phyloP scores from a whole-genome alignment of 2,329 filamentous ascomycete genomes.

The Emmonsiellopsis sp. region DNA sequence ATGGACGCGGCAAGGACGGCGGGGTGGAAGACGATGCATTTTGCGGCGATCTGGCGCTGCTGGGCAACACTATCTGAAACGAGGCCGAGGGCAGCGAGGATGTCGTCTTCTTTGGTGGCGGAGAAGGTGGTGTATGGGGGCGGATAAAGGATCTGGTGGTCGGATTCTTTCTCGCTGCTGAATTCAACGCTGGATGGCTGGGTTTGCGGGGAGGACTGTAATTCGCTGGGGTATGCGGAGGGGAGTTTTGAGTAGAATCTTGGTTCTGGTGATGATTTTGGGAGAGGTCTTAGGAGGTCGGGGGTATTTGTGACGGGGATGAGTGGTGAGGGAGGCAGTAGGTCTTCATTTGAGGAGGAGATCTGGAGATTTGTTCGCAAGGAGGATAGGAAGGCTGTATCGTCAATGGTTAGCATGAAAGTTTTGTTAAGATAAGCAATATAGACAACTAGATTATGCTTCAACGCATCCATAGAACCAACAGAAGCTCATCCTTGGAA shows the following conservation, averaged over 20 bases:
- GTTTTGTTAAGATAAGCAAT: background rate
- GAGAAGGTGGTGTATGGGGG: conserved; percentile 26
- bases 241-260: background rate
- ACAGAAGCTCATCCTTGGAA: background rate
- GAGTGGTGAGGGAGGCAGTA: conserved; percentile 43
- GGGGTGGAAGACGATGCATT: conserved; percentile 55
- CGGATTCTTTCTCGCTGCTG: conserved; percentile 8
- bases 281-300: conserved; percentile 46
- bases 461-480: conserved; percentile 6
- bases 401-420: background rate
- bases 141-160: conserved; percentile 15
- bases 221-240: background rate
- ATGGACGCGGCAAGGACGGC: conserved; percentile 35
- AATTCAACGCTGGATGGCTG: background rate
- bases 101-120: conserved; percentile 46
- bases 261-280: conserved; percentile 18
- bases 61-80: conserved; percentile 76
- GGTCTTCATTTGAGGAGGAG: conserved; percentile 25
- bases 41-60: conserved; percentile 62
- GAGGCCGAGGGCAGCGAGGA: conserved; percentile 59
- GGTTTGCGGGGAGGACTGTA: background rate
- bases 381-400: conserved; percentile 75
- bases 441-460: no score
- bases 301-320: conserved; percentile 59
- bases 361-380: conserved; percentile 72